Base-by-base conservation (phyloP, 83 land plant species). In the Larix sibirica region DNA sequence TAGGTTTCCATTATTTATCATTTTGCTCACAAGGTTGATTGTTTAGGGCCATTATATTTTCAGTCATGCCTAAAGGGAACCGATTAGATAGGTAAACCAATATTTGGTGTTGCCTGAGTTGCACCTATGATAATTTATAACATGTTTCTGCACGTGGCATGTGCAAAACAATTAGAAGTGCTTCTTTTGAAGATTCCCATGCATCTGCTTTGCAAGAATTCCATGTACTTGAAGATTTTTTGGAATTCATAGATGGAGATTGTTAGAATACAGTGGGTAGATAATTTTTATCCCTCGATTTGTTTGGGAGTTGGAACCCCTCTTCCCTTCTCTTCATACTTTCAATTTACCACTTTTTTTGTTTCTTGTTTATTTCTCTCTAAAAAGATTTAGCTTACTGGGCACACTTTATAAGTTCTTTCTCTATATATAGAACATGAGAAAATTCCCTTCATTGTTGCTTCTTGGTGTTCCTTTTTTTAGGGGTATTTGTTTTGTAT, bases 81-180 rank as follows among this genome's bases (percentile, higher is more conserved):
- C 21, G 6, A 0, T 70, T 17, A 38, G 50, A 38, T 18, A 47
- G 6, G 50, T 1, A 70, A 70, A 31, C 1, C 47, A 70, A 70
- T 21, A 7, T 90, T 40, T 95, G 97, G 97, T 79, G 88, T 20
- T 95, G 97, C 70, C 65, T 89, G 7, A 90, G 91, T 80, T 95
- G 97, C 81, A 91, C 95, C 38, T 91, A 83, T 85, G 95, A 95
- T 47, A 95, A 95, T 90, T 90, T 85, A n/a, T 87, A 91, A 62
- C 76, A 62, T 63, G 64, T 85, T 79, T 47, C 82, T 38, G 82
- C 42, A 6, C 92, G 97, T 88, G 95, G 92, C 70, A 91, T 95
- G 38, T 95, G 97, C 87, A 95, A 95, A 56, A 85, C 83, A 83
- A 14, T 92, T 14, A 85, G 92, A 20, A 54, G 69, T 67, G 77